Conservation (phyloP, 2,329 filamentous ascomycete genomes). For the Epichloe hybrida region DNA sequence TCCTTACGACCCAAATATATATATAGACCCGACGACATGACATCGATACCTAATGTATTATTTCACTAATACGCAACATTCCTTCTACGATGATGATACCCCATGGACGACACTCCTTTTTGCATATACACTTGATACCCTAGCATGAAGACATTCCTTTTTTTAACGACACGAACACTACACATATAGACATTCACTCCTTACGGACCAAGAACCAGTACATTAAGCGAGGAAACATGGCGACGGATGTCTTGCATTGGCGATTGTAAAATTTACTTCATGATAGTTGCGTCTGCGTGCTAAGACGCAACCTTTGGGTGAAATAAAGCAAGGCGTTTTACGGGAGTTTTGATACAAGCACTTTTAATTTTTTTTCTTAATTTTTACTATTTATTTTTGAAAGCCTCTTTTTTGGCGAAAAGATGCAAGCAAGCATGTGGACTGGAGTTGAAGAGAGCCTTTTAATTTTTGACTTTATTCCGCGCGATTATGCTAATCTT, state of each 20-base stretch:
- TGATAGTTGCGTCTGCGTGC: not conserved
- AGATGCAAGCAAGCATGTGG: not conserved
- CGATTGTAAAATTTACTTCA: not conserved
- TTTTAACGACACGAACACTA: conserved; percentile 9
- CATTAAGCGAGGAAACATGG: conserved; percentile 5
- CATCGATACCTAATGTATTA: conserved; percentile 16
- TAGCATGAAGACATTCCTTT: conserved; percentile 31
- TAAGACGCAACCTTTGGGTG: not conserved
- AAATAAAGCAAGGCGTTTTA: conserved; percentile 3
- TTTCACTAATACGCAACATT: conserved; percentile 18
- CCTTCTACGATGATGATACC: conserved; percentile 22
- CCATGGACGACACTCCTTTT: conserved; percentile 1
- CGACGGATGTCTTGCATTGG: conserved; percentile 3
- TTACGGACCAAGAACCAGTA: conserved; percentile 6
- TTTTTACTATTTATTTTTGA: no score
- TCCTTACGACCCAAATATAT: conserved; percentile 13
- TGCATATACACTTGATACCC: conserved; percentile 2
- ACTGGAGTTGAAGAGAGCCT: not conserved
- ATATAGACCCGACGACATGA: not conserved
- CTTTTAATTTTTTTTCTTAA: not conserved
- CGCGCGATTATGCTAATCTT: no score
- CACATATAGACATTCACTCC: conserved; percentile 7
- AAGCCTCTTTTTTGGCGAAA: not conserved
- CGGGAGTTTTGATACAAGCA: not conserved
- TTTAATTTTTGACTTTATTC: no score